Base-by-base conservation (phyloP, 2,329 filamentous ascomycete species). In the Metarhizium brunneum region DNA sequence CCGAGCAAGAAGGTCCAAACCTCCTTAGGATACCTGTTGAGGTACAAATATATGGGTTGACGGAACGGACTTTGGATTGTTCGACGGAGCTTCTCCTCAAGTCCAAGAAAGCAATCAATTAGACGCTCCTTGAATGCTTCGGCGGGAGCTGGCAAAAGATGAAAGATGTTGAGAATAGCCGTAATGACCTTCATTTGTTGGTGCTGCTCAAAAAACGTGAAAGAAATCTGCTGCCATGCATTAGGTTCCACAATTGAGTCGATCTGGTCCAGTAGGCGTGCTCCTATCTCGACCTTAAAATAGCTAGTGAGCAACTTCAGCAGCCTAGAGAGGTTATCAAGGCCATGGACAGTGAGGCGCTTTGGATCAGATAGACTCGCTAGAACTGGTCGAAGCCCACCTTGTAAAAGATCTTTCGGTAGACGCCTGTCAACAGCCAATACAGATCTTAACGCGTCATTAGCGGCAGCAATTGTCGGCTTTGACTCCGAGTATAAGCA, bases 221-320 rank as follows among this genome's bases (percentile, higher is more conserved):
- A 99, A 0, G 92, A 96, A 2, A 94, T 89, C 65, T 92, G 90
- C 68, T 97, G 92, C 61, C 97, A 75, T 14, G 84, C 81, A 53
- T 77, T 80, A 2, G 88, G 82, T 57, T 96, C 91, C 1, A 92
- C 92, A 60, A 99, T 91, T 11, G 86, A 83, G 66, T 92, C 92
- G 71, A 96, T 87, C 64, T 99, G 94, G 60, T 97, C 92, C 10
- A 99, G 78, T n/a, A 99, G 74, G 29, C 94, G 84, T 25, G 90
- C 83, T 6, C 94, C 95, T 54, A 99, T 99, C 68, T 99, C 94
- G 1, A 97, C 92, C 72, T 99, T 99, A 73, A 99, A 99, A 69
- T 99, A 99, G 57, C 94, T 97, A 0, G 92, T 99, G 18, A 99
- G 77, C 2, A 99, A 78, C 60, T 94, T 92, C 58, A 99, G 73